These are phyloP conservation scores for Bruguiera hainesii DNA, from an alignment of 441 rosid genomes.

Conservation along the genomic window DNA sequence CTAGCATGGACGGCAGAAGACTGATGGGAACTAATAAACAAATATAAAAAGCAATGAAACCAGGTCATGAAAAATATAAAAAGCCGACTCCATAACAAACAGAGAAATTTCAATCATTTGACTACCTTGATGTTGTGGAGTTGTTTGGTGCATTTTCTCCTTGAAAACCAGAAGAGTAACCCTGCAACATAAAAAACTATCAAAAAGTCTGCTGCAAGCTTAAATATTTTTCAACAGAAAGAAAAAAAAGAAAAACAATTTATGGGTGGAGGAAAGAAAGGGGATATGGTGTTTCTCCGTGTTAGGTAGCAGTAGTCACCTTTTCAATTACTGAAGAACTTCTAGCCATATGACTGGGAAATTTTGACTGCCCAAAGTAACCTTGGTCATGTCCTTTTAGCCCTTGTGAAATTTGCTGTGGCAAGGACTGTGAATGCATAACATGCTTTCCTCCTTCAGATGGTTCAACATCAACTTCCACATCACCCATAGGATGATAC, in stretches of 20 bases:
- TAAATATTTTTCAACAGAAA: neutral
- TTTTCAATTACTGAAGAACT: constrained; percentile 38
- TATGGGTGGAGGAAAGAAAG: too few species aligned
- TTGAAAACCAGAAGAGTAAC: constrained; percentile 33
- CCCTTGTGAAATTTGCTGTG: constrained; percentile 42
- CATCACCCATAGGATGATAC: constrained; percentile 86
- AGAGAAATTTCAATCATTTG: constrained; percentile 10
- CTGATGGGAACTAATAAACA: neutral
- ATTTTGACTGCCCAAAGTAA: constrained; percentile 41
- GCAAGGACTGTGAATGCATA: constrained; percentile 31
- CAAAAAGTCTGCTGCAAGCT: constrained; percentile 5
- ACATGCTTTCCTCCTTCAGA: constrained; percentile 34
- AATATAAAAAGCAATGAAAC: neutral
- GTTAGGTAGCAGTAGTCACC: constrained; percentile 32
- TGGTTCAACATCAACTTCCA: constrained; percentile 49
- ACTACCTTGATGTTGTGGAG: constrained; percentile 53
- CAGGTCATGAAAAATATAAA: constrained; percentile 1
- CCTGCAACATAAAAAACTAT: constrained; percentile 31
- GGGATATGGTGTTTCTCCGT: neutral
- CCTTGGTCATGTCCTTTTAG: constrained; percentile 32
- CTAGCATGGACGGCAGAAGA: neutral
- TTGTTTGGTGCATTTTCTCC: constrained; percentile 39
- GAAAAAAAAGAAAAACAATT: neutral
- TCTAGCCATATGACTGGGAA: constrained; percentile 37
- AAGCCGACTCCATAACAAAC: neutral